phyloP scores from a whole-genome alignment of 1,139 yeast genomes.

The Suhomyces maxii region DNA sequence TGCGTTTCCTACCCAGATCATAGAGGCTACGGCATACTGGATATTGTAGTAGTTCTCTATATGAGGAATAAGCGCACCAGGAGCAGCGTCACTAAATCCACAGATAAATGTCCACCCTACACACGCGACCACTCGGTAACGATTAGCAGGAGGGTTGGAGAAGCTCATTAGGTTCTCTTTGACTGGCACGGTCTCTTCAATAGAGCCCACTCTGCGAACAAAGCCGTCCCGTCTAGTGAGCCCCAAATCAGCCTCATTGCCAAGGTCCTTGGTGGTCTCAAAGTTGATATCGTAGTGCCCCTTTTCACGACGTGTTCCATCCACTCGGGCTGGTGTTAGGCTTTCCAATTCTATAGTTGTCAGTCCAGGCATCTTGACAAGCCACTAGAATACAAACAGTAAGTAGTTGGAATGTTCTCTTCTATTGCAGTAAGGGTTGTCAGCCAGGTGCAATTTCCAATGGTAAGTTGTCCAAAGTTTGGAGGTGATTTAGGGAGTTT shows the following conservation, averaged over 20 bases:
- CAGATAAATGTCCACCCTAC: conserved; percentile 39
- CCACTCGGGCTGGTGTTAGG: too few species aligned
- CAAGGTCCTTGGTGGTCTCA: too few species aligned
- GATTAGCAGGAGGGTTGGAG: conserved; percentile 44
- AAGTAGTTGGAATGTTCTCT: too few species aligned
- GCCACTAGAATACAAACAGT: too few species aligned
- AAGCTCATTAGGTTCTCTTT: conserved; percentile 21
- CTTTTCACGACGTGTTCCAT: too few species aligned
- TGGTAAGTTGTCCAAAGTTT: neutral
- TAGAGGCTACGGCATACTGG: conserved; percentile 41
- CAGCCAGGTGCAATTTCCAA: too few species aligned
- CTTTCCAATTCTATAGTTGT: too few species aligned
- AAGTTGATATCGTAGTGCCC: too few species aligned
- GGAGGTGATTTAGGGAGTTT: neutral
- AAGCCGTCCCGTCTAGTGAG: neutral
- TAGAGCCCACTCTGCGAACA: neutral
- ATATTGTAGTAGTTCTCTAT: conserved; percentile 38
- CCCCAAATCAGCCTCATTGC: neutral
- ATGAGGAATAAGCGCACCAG: conserved; percentile 49
- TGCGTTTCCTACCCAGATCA: conserved; percentile 49
- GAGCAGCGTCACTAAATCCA: conserved; percentile 47
- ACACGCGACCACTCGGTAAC: conserved; percentile 42
- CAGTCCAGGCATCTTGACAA: too few species aligned
- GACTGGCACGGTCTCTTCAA: neutral
- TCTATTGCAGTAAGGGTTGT: too few species aligned